These are phyloP conservation scores for Podaxis mareebaensis DNA, from an alignment of 768 basidiomycete genomes.

Conservation along the genomic window DNA sequence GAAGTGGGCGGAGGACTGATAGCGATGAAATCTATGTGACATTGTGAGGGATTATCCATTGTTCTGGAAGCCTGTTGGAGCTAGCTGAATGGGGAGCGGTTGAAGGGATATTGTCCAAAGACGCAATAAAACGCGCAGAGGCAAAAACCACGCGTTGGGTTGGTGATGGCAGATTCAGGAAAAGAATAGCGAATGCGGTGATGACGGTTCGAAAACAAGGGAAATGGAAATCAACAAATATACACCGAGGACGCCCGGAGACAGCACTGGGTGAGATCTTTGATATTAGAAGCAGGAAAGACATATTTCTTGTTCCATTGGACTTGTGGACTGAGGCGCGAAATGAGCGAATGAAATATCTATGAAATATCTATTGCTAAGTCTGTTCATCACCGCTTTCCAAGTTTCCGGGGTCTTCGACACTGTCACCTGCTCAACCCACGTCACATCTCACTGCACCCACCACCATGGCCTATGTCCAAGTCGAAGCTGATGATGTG, in stretches of 20 bases:
- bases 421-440: not conserved
- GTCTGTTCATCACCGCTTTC: not conserved
- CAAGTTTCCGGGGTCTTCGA: not conserved
- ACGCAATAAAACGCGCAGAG: not conserved
- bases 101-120: not conserved
- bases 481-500: constrained; percentile 73
- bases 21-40: not conserved
- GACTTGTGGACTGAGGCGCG: not conserved
- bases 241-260: not conserved
- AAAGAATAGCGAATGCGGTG: not conserved
- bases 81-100: not conserved
- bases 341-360: not conserved
- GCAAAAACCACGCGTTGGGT: not conserved
- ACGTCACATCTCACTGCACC: constrained; percentile 11
- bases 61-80: not conserved
- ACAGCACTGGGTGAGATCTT: not conserved
- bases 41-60: not conserved
- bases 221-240: not conserved
- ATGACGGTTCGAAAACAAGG: not conserved
- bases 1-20: not conserved
- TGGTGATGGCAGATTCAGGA: not conserved
- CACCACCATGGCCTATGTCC: constrained; percentile 64
- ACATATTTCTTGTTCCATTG: not conserved
- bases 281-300: not conserved
- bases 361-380: not conserved